Percentiles rank a stretch among this genome's conserved stretches.
phyloP scores from a whole-genome alignment of 345 rosid genomes.

The Combretum micranthum region DNA sequence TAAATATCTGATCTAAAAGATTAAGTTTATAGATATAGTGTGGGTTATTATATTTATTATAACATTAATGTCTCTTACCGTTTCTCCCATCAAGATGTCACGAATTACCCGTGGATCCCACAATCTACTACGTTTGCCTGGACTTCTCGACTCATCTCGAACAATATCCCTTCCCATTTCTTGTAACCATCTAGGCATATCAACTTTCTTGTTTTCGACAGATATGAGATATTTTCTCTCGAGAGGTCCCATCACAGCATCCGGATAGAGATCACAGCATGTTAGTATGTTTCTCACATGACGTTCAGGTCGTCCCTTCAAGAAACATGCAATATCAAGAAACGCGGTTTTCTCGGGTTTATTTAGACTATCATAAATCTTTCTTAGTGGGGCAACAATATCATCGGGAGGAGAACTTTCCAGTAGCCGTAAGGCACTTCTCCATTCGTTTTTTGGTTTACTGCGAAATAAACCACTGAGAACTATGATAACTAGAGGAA shows the following conservation, averaged over 20 bases:
- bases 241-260: conserved; percentile 7
- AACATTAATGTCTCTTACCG: not conserved
- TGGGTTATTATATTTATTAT: no score
- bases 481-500: conserved; percentile 13
- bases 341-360: conserved; percentile 9
- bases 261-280: conserved; percentile 5
- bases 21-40: no score
- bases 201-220: not conserved
- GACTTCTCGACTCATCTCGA: conserved; percentile 13
- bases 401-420: not conserved
- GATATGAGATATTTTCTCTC: conserved; percentile 9
- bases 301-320: conserved; percentile 4
- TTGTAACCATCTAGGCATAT: conserved; percentile 26
- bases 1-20: no score
- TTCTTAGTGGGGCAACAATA: conserved; percentile 1
- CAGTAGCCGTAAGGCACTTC: conserved; percentile 3
- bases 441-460: conserved; percentile 7
- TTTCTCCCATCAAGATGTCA: conserved; percentile 2
- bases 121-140: conserved; percentile 11
- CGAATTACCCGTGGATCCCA: conserved; percentile 5
- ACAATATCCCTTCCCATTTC: conserved; percentile 28
- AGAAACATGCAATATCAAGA: conserved; percentile 20
- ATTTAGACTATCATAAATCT: conserved; percentile 10
- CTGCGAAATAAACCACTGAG: conserved; percentile 9
- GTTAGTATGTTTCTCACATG: not conserved